These are phyloP conservation scores for Ceratobasidium sp. DNA, from an alignment of 1,284 basidiomycete species.

Conservation along the genomic window DNA sequence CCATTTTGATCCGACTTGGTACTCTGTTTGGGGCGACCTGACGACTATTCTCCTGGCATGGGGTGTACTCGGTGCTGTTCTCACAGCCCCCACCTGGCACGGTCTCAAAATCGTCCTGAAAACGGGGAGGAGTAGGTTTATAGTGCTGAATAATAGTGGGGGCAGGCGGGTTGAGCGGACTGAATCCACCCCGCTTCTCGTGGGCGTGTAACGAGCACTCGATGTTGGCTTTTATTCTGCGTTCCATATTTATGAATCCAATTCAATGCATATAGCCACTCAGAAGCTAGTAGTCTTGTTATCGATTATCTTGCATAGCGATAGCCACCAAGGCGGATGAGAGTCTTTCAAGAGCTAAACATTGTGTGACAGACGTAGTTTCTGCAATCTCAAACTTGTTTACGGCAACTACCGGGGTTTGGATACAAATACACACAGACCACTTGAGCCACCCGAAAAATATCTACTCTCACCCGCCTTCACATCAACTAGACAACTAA, in stretches of 20 bases:
- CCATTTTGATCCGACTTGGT: slow-evolving; percentile 39
- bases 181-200: neutral
- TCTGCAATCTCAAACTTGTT: too few species aligned
- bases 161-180: neutral
- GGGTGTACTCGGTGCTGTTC: slow-evolving; percentile 12
- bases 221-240: too few species aligned
- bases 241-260: too few species aligned
- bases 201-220: neutral
- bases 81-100: neutral
- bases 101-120: neutral
- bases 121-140: neutral
- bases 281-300: too few species aligned
- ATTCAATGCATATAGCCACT: too few species aligned
- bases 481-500: neutral
- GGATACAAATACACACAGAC: slow-evolving; percentile 8
- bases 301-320: too few species aligned
- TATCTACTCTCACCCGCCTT: neutral
- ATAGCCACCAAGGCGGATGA: too few species aligned
- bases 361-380: too few species aligned
- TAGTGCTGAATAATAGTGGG: neutral
- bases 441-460: slow-evolving; percentile 7
- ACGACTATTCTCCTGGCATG: slow-evolving; percentile 35
- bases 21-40: slow-evolving; percentile 42
- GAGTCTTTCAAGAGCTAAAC: too few species aligned
- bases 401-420: neutral